Evolutionary conservation across 352 stramenopile species (phyloP).

Genomic region (Thalassiosira mediterranea): DNA sequence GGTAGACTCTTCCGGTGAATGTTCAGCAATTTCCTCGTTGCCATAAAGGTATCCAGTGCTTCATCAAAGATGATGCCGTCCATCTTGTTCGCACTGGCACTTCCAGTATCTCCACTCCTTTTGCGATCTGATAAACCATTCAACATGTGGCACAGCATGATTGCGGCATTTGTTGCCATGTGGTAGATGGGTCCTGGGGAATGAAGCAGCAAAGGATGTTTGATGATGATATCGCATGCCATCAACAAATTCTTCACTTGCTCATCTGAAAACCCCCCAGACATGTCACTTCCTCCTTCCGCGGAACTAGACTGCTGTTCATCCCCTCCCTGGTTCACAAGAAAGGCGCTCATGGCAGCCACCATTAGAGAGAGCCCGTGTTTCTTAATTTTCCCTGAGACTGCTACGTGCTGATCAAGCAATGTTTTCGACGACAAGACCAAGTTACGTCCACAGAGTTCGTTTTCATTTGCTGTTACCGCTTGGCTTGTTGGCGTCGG

Average conservation of each 20-base stretch:
- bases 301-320: constrained; percentile 3
- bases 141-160: constrained; percentile 80
- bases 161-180: constrained; percentile 75
- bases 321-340: constrained; percentile 72
- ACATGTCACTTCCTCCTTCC: too few relatives aligned
- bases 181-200: constrained; percentile 77
- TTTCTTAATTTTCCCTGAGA: constrained; percentile 52
- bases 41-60: constrained; percentile 74
- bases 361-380: constrained; percentile 73
- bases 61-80: constrained; percentile 78
- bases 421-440: constrained; percentile 72
- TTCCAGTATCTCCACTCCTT: not conserved
- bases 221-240: constrained; percentile 77
- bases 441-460: constrained; percentile 81
- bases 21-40: constrained; percentile 70
- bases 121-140: constrained; percentile 71
- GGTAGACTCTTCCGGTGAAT: constrained; percentile 76
- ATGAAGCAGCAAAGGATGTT: constrained; percentile 75
- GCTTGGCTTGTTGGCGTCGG: constrained; percentile 61
- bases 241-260: constrained; percentile 77
- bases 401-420: constrained; percentile 63
- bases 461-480: constrained; percentile 75
- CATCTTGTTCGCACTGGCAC: constrained; percentile 40
- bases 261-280: constrained; percentile 75
- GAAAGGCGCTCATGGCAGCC: constrained; percentile 76